Conservation (phyloP, 2,329 filamentous ascomycete species). For the Hawksworthiomyces lignivorus region DNA sequence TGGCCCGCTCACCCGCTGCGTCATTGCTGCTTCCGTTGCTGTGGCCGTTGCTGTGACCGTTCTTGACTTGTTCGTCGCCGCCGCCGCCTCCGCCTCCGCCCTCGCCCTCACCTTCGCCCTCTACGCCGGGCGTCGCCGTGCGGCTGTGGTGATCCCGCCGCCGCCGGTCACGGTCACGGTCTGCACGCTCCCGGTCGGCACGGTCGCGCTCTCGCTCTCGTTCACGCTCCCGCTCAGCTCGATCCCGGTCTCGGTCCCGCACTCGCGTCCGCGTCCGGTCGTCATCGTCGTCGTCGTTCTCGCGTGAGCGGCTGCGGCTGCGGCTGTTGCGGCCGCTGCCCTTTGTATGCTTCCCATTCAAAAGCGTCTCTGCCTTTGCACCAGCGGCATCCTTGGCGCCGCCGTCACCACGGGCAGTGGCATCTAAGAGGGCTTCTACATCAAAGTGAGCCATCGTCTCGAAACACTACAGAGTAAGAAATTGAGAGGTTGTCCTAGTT, state of each 20-base stretch:
- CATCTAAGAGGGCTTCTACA: conserved; percentile 86
- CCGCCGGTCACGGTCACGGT: conserved; percentile 29
- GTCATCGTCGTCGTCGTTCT: no score
- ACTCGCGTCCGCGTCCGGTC: neutral
- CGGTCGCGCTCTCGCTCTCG: conserved; percentile 16
- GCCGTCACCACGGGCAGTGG: conserved; percentile 54
- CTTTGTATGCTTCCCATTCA: conserved; percentile 37
- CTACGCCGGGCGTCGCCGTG: conserved; percentile 29
- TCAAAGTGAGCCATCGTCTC: conserved; percentile 59
- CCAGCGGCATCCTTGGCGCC: conserved; percentile 24
- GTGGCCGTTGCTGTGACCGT: conserved; percentile 66
- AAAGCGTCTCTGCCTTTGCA: conserved; percentile 38
- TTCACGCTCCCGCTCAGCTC: conserved; percentile 46
- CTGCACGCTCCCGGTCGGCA: conserved; percentile 25
- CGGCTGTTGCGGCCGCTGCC: conserved; percentile 3
- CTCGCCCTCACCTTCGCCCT: neutral
- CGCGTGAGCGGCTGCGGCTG: conserved; percentile 8
- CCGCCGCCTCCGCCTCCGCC: neutral
- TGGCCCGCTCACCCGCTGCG: conserved; percentile 27
- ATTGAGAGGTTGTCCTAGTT: no score
- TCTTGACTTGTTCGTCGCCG: conserved; percentile 39
- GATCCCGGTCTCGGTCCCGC: conserved; percentile 15
- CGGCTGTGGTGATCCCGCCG: conserved; percentile 47
- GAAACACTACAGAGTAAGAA: neutral
- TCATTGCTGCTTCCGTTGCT: conserved; percentile 65